phyloP scores from a whole-genome alignment of 83 land plant species.

The Isoetes engelmannii region DNA sequence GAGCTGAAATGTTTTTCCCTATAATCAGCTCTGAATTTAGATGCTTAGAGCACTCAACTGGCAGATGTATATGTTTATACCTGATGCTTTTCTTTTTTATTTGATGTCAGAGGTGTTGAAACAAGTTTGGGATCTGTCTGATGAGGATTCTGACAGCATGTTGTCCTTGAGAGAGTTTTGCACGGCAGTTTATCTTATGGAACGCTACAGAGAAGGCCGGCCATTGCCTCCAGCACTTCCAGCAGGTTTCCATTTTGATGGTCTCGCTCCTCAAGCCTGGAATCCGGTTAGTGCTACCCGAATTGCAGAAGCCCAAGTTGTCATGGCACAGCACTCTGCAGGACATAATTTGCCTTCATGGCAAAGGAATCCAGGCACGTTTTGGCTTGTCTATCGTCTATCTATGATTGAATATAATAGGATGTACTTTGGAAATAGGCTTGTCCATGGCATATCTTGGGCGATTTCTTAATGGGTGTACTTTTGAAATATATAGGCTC shows the following conservation, averaged over 20 bases:
- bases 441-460: slow-evolving; percentile 5
- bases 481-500: neutral
- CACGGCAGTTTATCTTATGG: slow-evolving; percentile 47
- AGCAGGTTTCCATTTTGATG: slow-evolving; percentile 31
- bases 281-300: slow-evolving; percentile 2
- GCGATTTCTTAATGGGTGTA: neutral
- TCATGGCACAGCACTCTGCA: slow-evolving; percentile 18
- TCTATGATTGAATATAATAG: neutral
- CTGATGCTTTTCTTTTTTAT: too few species aligned
- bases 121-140: slow-evolving; percentile 50
- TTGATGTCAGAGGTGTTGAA: slow-evolving; percentile 41
- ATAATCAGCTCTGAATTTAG: too few species aligned
- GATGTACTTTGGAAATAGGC: neutral
- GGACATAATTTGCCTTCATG: slow-evolving; percentile 24
- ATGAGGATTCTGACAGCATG: slow-evolving; percentile 48
- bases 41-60: too few species aligned
- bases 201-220: slow-evolving; percentile 40
- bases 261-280: neutral
- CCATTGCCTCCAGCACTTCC: slow-evolving; percentile 40
- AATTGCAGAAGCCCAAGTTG: slow-evolving; percentile 13
- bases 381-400: neutral
- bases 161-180: slow-evolving; percentile 43
- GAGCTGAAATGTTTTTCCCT: too few species aligned
- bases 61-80: too few species aligned
- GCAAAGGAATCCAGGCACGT: slow-evolving; percentile 28